Percentiles rank a stretch among this genome's conserved stretches.
Conservation (phyloP, 345 rosid genomes). For the Aquilaria yunnanensis region DNA sequence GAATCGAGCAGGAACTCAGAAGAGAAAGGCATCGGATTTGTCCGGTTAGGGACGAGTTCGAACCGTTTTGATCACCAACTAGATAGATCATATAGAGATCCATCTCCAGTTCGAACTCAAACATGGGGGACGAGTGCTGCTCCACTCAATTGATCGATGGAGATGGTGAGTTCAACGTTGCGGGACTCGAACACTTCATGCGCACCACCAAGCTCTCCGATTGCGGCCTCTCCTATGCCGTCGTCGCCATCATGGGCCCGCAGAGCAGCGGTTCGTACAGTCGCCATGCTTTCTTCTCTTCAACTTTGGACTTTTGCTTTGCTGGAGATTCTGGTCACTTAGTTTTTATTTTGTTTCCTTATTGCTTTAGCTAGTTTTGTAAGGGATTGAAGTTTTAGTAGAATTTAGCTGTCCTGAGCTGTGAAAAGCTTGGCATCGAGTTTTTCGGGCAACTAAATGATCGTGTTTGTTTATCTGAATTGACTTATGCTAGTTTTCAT, state of each 20-base stretch:
- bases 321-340: neutral
- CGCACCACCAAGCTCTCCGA: conserved; percentile 38
- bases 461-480: no score
- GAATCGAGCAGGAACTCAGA: neutral
- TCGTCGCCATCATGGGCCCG: conserved; percentile 90
- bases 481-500: neutral
- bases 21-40: neutral
- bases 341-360: no score
- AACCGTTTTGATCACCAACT: neutral
- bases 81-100: conserved; percentile 2
- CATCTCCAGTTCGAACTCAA: neutral
- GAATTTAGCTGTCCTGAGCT: neutral
- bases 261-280: conserved; percentile 58
- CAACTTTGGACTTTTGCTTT: neutral
- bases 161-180: conserved; percentile 48
- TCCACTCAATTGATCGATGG: conserved; percentile 60
- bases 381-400: neutral
- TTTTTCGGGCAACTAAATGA: neutral
- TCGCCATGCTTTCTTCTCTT: neutral
- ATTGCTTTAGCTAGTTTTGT: no score
- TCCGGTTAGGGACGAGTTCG: neutral
- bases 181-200: conserved; percentile 52
- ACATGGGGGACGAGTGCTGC: conserved; percentile 26
- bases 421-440: neutral
- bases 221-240: conserved; percentile 77